These are phyloP conservation scores for Paramecium primaurelia DNA, from an alignment of 73 alveolate genomes.

Conservation along the genomic window DNA sequence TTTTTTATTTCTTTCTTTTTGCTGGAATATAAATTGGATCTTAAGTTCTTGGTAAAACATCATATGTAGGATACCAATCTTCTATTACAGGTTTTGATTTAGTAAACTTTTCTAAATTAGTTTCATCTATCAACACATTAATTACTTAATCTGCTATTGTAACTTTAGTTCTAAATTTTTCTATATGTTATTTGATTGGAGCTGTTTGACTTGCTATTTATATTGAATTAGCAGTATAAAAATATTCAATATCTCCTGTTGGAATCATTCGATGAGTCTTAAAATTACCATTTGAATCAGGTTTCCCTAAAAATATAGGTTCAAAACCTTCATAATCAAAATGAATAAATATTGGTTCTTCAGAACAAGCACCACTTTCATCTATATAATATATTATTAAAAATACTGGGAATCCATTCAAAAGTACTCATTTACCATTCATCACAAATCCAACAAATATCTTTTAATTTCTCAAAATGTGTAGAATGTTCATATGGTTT, in stretches of 20 bases:
- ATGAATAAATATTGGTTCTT: constrained; percentile 60
- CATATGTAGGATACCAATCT: constrained; percentile 58
- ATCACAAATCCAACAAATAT: constrained; percentile 62
- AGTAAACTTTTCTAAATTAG: neutral
- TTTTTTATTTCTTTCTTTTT: constrained; percentile 45
- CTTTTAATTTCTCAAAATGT: constrained; percentile 14
- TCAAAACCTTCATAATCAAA: constrained; percentile 55
- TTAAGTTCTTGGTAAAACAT: constrained; percentile 52
- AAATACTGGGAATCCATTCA: constrained; percentile 39
- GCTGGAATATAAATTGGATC: constrained; percentile 63
- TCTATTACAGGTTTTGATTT: constrained; percentile 19
- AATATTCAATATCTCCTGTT: constrained; percentile 42
- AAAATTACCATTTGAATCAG: neutral
- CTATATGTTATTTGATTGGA: constrained; percentile 3
- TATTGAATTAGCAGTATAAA: constrained; percentile 42
- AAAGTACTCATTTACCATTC: constrained; percentile 52
- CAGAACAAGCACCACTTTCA: constrained; percentile 49
- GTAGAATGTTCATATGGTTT: constrained; percentile 32
- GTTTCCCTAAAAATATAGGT: constrained; percentile 47
- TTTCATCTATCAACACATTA: constrained; percentile 38
- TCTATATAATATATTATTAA: neutral
- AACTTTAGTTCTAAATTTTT: neutral
- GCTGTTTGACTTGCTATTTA: neutral
- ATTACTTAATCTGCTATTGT: neutral
- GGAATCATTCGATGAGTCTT: constrained; percentile 54